A percentile compares a stretch with the other conserved stretches of the same genome.
phyloP scores from a whole-genome alignment of 495 filamentous ascomycete species.

The Penicillium antarcticum region DNA sequence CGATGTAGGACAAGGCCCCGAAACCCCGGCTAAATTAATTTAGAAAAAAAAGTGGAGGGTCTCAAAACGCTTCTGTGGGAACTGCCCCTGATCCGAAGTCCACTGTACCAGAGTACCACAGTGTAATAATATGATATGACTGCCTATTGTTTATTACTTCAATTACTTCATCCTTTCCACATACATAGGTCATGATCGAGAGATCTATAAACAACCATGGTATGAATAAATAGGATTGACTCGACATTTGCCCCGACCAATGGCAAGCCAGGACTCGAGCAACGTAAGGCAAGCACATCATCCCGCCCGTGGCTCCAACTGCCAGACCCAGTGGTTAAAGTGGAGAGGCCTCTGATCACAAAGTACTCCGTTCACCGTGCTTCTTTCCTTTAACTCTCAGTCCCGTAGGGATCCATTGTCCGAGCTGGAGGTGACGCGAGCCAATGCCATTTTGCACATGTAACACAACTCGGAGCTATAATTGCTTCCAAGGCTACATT shows the following conservation, averaged over 20 bases:
- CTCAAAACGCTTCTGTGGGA: neutral
- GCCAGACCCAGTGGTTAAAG: slow-evolving; percentile 28
- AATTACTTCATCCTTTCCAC: no score
- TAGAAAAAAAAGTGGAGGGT: slow-evolving; percentile 2
- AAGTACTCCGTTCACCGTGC: neutral
- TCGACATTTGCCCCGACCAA: slow-evolving; percentile 11
- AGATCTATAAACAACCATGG: neutral
- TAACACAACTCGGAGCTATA: neutral
- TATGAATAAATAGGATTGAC: no score
- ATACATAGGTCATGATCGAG: no score
- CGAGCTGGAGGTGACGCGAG: neutral
- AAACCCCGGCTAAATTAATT: slow-evolving; percentile 7
- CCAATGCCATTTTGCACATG: slow-evolving; percentile 1
- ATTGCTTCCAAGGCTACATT: neutral
- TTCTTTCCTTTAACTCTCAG: neutral
- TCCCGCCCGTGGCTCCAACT: slow-evolving; percentile 31
- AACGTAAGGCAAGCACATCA: slow-evolving; percentile 30
- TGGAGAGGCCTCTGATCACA: slow-evolving; percentile 15
- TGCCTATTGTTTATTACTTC: no score
- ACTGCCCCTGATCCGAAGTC: slow-evolving; percentile 1
- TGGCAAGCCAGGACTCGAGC: neutral
- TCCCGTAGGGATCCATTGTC: neutral
- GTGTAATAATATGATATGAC: no score
- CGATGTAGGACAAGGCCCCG: neutral
- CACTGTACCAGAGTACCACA: no score